A percentile compares a stretch with the other conserved stretches of the same genome.
phyloP scores from a whole-genome alignment of 2,329 filamentous ascomycete species.

The Zalaria sp. region DNA sequence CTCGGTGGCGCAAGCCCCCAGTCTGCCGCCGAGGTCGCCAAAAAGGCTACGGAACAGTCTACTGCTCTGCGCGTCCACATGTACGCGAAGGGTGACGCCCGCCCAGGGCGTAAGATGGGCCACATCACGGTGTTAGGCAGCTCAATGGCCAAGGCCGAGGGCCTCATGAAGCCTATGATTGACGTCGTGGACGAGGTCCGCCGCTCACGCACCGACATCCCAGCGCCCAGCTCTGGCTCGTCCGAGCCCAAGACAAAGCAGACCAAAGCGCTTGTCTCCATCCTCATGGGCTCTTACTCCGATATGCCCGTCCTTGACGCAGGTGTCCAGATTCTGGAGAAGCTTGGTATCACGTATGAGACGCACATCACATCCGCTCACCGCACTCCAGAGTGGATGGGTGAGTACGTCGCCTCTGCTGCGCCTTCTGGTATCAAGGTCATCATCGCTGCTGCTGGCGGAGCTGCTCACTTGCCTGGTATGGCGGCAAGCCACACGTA shows the following conservation, averaged over 20 bases:
- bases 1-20: slow-evolving; percentile 53
- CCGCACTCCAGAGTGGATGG: slow-evolving; percentile 35
- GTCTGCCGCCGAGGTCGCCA: slow-evolving; percentile 47
- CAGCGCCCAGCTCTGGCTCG: slow-evolving; percentile 15
- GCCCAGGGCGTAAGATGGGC: slow-evolving; percentile 85
- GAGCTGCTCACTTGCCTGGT: slow-evolving; percentile 36
- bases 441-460: slow-evolving; percentile 35
- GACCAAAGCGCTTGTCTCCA: slow-evolving; percentile 41
- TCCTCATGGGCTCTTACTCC: slow-evolving; percentile 76
- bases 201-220: slow-evolving; percentile 33
- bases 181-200: slow-evolving; percentile 41
- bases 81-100: slow-evolving; percentile 76
- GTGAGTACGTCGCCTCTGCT: slow-evolving; percentile 27
- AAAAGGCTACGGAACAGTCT: slow-evolving; percentile 42
- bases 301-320: slow-evolving; percentile 55
- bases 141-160: slow-evolving; percentile 53
- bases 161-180: slow-evolving; percentile 56
- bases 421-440: slow-evolving; percentile 23
- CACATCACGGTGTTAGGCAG: slow-evolving; percentile 73
- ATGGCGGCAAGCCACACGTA: slow-evolving; percentile 37
- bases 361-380: slow-evolving; percentile 64
- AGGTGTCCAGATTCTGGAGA: slow-evolving; percentile 50
- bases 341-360: slow-evolving; percentile 60
- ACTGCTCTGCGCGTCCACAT: slow-evolving; percentile 56
- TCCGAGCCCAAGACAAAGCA: slow-evolving; percentile 24